Base-by-base conservation (phyloP, 352 stramenopile species). In the Pythium aristosporum region DNA sequence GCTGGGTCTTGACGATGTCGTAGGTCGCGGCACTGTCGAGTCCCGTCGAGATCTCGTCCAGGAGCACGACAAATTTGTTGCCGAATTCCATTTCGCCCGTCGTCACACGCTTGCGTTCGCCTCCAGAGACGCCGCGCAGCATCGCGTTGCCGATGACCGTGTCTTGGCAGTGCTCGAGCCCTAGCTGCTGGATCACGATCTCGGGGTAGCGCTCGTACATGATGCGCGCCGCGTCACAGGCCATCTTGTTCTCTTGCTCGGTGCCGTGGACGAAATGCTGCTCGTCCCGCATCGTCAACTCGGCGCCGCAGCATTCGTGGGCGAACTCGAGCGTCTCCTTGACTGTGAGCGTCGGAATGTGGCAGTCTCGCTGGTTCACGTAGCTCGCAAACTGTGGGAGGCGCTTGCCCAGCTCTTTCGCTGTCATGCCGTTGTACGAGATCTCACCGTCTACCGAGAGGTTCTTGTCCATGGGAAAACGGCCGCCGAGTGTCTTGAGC, bases 41-140 rank as follows among this genome's bases (percentile, higher is more conserved):
- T 2, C 94, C 94, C 34, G 91, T 98, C 47, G 75, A 92, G 67
- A 98, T 97, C 74, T 96, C 86, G 70, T 98, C 92, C 67, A 87
- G 83, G 47, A 94, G 75, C 9, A 82, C 48, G 13, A 97, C 77
- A 18, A 72, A 78, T 65, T 79, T 76, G 46, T 76, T 63, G n/a
- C 73, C 72, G 41, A 91, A 83, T 30, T 88, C 71, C 80, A 98
- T 98, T 76, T 89, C 77, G 11, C 76, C 82, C 2, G 67, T 82
- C 18, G 82, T 90, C 49, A 90, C 75, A 21, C 83, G 77, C 67
- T 88, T 88, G 43, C 79, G 72, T 51, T 92, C 79, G 6, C 81
- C 83, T 6, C 83, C 83, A 51, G 76, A 88, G 5, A 91, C 68
- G 15, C 82, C 81, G n/a, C 81, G 72, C 36, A 67, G 48, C 11